These are phyloP conservation scores for Apostasia ramifera DNA, from an alignment of 106 monocot genomes.

Conservation along the genomic window DNA sequence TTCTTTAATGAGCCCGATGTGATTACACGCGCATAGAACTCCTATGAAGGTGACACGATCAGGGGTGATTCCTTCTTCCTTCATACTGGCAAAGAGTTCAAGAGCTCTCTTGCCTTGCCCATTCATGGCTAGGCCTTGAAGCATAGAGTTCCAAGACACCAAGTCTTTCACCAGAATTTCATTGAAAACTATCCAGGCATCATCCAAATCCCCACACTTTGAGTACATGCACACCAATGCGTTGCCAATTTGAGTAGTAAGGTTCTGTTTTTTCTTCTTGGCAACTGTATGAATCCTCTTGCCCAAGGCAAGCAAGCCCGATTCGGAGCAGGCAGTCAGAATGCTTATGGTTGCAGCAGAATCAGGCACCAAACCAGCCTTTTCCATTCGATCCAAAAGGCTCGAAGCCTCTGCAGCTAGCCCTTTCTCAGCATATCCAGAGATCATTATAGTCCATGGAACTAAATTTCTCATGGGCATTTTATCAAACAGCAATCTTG, in stretches of 20 bases:
- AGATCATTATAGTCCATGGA: constrained; percentile 75
- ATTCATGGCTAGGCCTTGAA: constrained; percentile 64
- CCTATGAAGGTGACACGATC: constrained; percentile 66
- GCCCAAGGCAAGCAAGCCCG: constrained; percentile 60
- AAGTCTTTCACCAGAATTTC: constrained; percentile 31
- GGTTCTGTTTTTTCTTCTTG: constrained; percentile 13
- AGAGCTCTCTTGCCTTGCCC: constrained; percentile 63
- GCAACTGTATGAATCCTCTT: constrained; percentile 44
- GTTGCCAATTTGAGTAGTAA: constrained; percentile 50
- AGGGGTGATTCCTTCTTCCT: constrained; percentile 40
- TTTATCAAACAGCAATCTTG: constrained; percentile 62
- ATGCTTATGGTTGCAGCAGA: constrained; percentile 42
- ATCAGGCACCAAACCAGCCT: constrained; percentile 37
- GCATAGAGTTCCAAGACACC: constrained; percentile 82
- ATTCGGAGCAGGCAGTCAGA: constrained; percentile 63
- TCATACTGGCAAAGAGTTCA: constrained; percentile 51
- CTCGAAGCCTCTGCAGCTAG: constrained; percentile 31
- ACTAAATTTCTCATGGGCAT: constrained; percentile 76
- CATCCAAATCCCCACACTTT: constrained; percentile 59
- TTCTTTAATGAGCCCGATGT: constrained; percentile 52
- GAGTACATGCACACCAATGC: constrained; percentile 72
- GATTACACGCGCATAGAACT: constrained; percentile 72
- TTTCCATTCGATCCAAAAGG: constrained; percentile 54
- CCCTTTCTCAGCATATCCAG: constrained; percentile 68
- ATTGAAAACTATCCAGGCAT: constrained; percentile 47